Evolutionary conservation across 2,329 filamentous ascomycete genomes (phyloP).

Genomic region (Colletotrichum sojae): DNA sequence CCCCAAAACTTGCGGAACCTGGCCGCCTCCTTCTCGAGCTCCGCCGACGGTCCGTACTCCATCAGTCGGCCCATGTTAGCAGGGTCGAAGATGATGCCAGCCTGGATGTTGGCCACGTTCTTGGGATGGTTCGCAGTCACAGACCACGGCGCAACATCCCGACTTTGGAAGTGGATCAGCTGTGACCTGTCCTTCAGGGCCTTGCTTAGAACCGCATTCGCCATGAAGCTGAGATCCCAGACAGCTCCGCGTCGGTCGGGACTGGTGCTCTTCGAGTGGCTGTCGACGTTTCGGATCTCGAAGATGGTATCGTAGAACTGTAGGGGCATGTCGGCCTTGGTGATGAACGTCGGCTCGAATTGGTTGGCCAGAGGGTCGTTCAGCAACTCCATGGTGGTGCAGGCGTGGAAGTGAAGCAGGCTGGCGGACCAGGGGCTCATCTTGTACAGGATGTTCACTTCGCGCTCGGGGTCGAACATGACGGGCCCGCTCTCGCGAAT

Average conservation of each 20-base stretch:
- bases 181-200: constrained; percentile 83
- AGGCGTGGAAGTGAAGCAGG: constrained; percentile 81
- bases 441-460: constrained; percentile 89
- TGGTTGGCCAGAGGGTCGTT: constrained; percentile 82
- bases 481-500: constrained; percentile 71
- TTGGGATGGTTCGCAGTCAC: constrained; percentile 48
- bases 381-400: constrained; percentile 80
- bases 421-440: constrained; percentile 89
- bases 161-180: constrained; percentile 72
- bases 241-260: constrained; percentile 59
- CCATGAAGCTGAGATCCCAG: constrained; percentile 65
- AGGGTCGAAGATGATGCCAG: constrained; percentile 82
- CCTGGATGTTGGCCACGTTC: constrained; percentile 59
- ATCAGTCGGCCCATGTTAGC: constrained; percentile 81
- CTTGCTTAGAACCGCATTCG: constrained; percentile 76
- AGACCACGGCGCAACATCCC: constrained; percentile 60
- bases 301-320: constrained; percentile 68
- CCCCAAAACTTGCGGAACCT: constrained; percentile 95
- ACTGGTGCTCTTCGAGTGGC: constrained; percentile 45
- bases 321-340: constrained; percentile 67
- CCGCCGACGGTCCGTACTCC: constrained; percentile 89
- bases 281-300: constrained; percentile 52
- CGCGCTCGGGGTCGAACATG: constrained; percentile 81
- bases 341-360: constrained; percentile 88
- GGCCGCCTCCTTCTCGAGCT: constrained; percentile 86